These are phyloP conservation scores for Pseudozyma hubeiensis DNA, from an alignment of 1,284 basidiomycete genomes.

Conservation along the genomic window DNA sequence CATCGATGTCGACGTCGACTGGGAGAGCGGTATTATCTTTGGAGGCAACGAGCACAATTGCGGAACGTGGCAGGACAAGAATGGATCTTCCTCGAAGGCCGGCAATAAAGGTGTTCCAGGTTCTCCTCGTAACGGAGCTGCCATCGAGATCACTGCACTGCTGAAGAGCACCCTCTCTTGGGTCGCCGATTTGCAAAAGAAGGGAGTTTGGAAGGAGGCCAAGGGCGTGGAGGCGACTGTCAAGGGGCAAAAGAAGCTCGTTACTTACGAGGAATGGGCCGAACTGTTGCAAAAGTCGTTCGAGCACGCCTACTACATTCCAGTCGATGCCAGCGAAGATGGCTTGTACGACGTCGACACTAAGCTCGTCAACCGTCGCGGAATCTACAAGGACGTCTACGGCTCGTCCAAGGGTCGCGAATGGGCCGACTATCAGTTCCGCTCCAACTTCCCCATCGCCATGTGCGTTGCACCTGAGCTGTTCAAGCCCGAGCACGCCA, in stretches of 20 bases:
- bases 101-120: conserved; percentile 94
- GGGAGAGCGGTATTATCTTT: conserved; percentile 88
- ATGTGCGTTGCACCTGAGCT: conserved; percentile 98
- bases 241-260: conserved; percentile 76
- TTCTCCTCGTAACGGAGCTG: conserved; percentile 93
- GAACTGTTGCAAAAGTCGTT: conserved; percentile 86
- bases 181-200: conserved; percentile 78
- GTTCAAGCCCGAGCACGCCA: conserved; percentile 83
- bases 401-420: conserved; percentile 72
- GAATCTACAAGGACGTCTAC: conserved; percentile 98
- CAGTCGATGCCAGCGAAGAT: conserved; percentile 82
- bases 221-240: conserved; percentile 84
- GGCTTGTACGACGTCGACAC: conserved; percentile 78
- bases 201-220: conserved; percentile 79
- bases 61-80: conserved; percentile 67
- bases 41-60: conserved; percentile 78
- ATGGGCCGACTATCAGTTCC: conserved; percentile 92
- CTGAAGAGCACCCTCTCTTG: conserved; percentile 92
- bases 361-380: conserved; percentile 83
- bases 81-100: conserved; percentile 72
- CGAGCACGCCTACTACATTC: conserved; percentile 90
- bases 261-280: conserved; percentile 92
- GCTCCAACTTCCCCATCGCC: conserved; percentile 86
- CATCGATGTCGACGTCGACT: conserved; percentile 92
- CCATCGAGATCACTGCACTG: conserved; percentile 93